Evolutionary conservation across 2,329 filamentous ascomycete genomes (phyloP), one percentile per base, ranked within the genome.

Genomic region (Pseudogymnoascus sp.): DNA sequence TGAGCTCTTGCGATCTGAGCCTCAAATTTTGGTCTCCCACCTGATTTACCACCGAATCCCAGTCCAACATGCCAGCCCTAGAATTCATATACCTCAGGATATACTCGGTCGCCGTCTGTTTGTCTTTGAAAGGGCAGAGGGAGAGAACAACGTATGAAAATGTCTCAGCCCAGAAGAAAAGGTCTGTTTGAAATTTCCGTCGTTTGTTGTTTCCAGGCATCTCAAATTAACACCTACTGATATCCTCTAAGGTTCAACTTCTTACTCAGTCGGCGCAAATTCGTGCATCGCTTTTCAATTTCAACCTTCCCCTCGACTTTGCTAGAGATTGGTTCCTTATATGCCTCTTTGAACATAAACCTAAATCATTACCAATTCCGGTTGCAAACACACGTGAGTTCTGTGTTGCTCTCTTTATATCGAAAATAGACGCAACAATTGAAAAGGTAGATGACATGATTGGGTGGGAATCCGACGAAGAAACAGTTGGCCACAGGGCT

Each of bases 381-480:
- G 64, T 73, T 33, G 61, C 66, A 15, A 69, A 69, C 2, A 72
- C 69, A 8, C 70, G 70, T 20, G 68, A 25, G 12, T 43, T 43
- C 20, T 43, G 20, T 9, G 12, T 43, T 4, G 39, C 20, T 6
- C 11, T 43, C 25, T 43, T 43, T 14, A 59, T 15, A 11, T 63
- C 68, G 20, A 71, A 71, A 63, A 69, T 73, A 36, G 58, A 72
- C 20, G 66, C 68, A 4, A 70, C 68, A 25, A 67, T 69, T 43
- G 39, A 20, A 12, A 43, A 43, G 12, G 41, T 67, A 60, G 69
- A 66, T 57, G 64, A 68, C 36, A 66, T 65, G 63, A 68, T 70
- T 37, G 67, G 65, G 35, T 68, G 63, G 66, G 63, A 67, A 60
- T 41, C 58, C 38, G 64, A 69, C 57, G 62, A 68, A n/a, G 35